Percentiles rank a stretch among this genome's conserved stretches.
Evolutionary conservation across 129 eudicot genomes (phyloP).

Genomic region (Saposhnikovia divaricata): DNA sequence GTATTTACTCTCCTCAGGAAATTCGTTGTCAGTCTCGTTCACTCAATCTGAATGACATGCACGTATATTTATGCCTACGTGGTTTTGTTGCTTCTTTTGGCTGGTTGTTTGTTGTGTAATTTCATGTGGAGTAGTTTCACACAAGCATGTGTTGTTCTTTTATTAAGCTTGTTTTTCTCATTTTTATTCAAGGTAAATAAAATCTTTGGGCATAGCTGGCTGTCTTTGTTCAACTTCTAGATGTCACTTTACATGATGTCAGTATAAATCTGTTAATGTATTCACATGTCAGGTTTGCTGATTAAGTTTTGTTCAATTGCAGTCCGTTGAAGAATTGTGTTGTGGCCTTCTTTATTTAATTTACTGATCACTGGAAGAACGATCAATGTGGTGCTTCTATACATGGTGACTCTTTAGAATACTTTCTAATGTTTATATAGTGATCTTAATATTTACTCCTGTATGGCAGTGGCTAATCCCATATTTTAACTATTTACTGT

Average conservation of each 20-base stretch:
- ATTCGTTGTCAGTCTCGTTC: neutral
- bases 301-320: slow-evolving; percentile 1
- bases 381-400: slow-evolving; percentile 4
- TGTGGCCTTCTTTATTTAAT: neutral
- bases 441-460: neutral
- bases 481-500: neutral
- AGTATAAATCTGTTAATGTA: neutral
- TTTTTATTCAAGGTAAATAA: neutral
- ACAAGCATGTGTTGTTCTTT: neutral
- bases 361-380: neutral
- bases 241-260: neutral
- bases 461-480: neutral
- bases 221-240: neutral
- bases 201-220: neutral
- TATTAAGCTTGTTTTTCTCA: neutral
- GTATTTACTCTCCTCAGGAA: neutral
- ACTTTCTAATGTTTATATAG: neutral
- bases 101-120: neutral
- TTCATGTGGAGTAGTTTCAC: slow-evolving; percentile 1
- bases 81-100: neutral
- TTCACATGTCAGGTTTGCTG: neutral
- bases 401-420: slow-evolving; percentile 8
- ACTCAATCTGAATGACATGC: neutral
- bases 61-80: neutral
- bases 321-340: slow-evolving; percentile 1